Evolutionary conservation across 108 stramenopile species (phyloP).

Genomic region (Fragilaria crotonensis): DNA sequence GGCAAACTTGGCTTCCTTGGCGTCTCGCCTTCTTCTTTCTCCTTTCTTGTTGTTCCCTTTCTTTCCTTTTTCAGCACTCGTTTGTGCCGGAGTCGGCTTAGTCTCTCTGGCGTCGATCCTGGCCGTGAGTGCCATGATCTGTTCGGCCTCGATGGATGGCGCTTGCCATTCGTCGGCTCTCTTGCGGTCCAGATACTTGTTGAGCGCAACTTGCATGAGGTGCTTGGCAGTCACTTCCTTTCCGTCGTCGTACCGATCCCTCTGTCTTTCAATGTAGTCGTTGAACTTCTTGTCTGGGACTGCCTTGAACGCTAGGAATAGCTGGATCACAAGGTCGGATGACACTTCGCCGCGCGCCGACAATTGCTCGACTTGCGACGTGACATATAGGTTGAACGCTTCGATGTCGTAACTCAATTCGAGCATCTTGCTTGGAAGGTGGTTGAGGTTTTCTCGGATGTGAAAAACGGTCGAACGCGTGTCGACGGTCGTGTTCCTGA

Average conservation of each 20-base stretch:
- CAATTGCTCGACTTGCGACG: not conserved
- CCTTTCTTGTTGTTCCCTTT: too few species aligned
- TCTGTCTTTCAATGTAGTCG: not conserved
- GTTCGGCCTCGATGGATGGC: not conserved
- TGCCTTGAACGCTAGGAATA: too few species aligned
- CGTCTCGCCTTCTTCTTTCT: too few species aligned
- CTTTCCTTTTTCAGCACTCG: too few species aligned
- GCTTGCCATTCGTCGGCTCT: not conserved
- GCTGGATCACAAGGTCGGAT: not conserved
- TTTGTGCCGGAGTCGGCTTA: too few species aligned
- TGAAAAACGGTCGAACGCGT: too few species aligned
- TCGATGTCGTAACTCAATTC: not conserved
- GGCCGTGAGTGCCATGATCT: not conserved
- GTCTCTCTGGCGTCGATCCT: not conserved
- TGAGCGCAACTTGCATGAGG: not conserved
- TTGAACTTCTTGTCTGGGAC: constrained; percentile 5
- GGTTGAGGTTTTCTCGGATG: too few species aligned
- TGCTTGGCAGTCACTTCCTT: not conserved
- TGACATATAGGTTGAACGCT: not conserved
- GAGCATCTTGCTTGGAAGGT: too few species aligned
- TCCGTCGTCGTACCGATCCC: not conserved
- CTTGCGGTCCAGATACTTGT: not conserved
- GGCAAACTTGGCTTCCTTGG: too few species aligned
- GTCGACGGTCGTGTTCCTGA: too few species aligned
- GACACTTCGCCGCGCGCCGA: not conserved